Evolutionary conservation across 306 rosid genomes (phyloP).

Genomic region (Amphicarpaea edgeworthii): DNA sequence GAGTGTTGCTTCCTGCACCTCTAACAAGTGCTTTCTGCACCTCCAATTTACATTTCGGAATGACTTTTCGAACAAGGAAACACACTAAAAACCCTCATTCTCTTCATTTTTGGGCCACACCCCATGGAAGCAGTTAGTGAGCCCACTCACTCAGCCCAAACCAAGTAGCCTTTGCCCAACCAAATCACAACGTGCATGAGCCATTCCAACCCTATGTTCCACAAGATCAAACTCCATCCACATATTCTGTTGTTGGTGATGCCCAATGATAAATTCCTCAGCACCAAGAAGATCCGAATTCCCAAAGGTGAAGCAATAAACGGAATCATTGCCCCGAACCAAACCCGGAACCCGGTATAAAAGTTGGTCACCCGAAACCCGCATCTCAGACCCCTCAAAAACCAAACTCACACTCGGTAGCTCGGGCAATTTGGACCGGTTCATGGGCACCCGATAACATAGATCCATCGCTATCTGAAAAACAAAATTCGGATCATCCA

Average conservation of each 20-base stretch:
- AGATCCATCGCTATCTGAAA: slow-evolving; percentile 85
- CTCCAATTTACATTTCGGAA: too few relatives aligned
- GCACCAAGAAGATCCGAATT: slow-evolving; percentile 82
- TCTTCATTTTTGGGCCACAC: slow-evolving; percentile 4
- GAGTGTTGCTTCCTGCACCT: too few relatives aligned
- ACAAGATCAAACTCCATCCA: slow-evolving; percentile 87
- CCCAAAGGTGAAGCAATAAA: slow-evolving; percentile 84
- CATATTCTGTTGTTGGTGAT: slow-evolving; percentile 83
- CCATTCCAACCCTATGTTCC: slow-evolving; percentile 72
- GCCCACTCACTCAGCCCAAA: slow-evolving; percentile 36
- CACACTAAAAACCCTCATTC: background rate
- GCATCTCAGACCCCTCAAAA: slow-evolving; percentile 77
- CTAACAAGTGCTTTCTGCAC: too few relatives aligned
- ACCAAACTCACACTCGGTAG: slow-evolving; percentile 70
- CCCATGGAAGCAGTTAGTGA: background rate
- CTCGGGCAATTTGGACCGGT: slow-evolving; percentile 44
- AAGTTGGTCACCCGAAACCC: slow-evolving; percentile 56
- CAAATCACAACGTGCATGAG: slow-evolving; percentile 65
- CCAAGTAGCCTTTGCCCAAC: slow-evolving; percentile 60
- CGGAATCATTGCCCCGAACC: slow-evolving; percentile 58
- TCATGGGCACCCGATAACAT: slow-evolving; percentile 64
- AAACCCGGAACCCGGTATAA: slow-evolving; percentile 64
- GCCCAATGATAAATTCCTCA: slow-evolving; percentile 83
- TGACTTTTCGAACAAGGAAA: too few relatives aligned
- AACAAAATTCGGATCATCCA: slow-evolving; percentile 68